Base-by-base conservation (phyloP, 495 filamentous ascomycete species). In the Podospora pseudocomata region DNA sequence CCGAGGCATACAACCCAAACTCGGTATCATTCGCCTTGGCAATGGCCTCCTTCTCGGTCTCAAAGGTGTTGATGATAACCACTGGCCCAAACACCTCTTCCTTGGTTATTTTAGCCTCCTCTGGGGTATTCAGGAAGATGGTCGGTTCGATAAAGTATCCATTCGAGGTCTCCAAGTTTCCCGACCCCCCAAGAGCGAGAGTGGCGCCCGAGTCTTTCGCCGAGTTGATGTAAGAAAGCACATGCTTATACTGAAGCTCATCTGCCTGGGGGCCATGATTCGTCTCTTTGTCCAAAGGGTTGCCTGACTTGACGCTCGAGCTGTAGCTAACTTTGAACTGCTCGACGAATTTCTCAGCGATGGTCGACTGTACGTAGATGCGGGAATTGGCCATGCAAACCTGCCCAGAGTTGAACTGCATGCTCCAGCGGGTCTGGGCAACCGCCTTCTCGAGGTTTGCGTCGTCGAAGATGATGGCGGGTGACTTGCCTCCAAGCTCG, bases 401-500 rank as follows among this genome's bases (percentile, higher is more conserved):
- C 77, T 94, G 91, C 15, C 91, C 79, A 5, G 86, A 87, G 75
- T 88, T 91, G 80, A 86, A 88, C 76, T 91, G 90, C 73, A 93
- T 91, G 60, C 71, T 74, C 84, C 87, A 87, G 86, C 90, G 89
- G 66, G 89, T 89, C 54, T 87, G 86, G 65, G 91, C 81, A 57
- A 90, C 89, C 7, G 91, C 91, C 49, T 80, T 84, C 5, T 90
- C 87, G 15, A 94, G 71, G 65, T 93, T 84, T 1, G 89, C 89
- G 70, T 93, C 92, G 0, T 84, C 85, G 58, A 92, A 86, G 44
- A 94, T 78, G 67, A 94, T 80, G 30, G 88, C 79, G 0, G 92
- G 90, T 15, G 86, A 90, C 80, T 94, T 94, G 55, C 92, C 92
- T 59, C 92, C 92, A 0, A 94, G 85, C 75, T 95, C 92, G 82